phyloP scores from a whole-genome alignment of 495 filamentous ascomycete genomes.

The Podospora sp. region DNA sequence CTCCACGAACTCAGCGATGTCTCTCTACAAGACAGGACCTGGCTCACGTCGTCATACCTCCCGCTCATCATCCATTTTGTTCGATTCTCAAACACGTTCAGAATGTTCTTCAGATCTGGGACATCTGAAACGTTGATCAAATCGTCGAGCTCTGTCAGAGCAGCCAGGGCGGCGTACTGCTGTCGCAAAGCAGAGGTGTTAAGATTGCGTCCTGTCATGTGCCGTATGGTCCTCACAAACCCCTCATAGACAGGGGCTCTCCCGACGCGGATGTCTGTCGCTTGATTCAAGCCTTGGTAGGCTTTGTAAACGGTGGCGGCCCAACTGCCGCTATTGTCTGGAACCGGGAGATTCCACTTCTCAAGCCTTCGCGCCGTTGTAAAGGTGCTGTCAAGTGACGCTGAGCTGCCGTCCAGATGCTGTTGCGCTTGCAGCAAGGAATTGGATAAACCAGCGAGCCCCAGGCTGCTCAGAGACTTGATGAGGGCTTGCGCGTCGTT shows the following conservation, averaged over 20 bases:
- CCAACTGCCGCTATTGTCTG: slow-evolving; percentile 60
- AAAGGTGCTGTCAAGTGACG: slow-evolving; percentile 70
- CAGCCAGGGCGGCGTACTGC: slow-evolving; percentile 70
- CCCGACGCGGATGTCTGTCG: slow-evolving; percentile 55
- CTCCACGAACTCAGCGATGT: slow-evolving; percentile 81
- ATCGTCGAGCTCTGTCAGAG: slow-evolving; percentile 81
- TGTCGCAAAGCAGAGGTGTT: slow-evolving; percentile 63
- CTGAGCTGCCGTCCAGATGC: slow-evolving; percentile 54
- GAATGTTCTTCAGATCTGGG: slow-evolving; percentile 62
- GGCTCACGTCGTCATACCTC: slow-evolving; percentile 79
- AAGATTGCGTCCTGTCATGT: slow-evolving; percentile 56
- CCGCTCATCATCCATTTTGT: slow-evolving; percentile 77
- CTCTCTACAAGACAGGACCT: slow-evolving; percentile 79
- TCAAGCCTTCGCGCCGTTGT: slow-evolving; percentile 83
- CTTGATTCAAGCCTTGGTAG: slow-evolving; percentile 77
- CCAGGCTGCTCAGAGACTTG: slow-evolving; percentile 64
- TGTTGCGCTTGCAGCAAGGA: slow-evolving; percentile 68
- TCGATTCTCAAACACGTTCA: slow-evolving; percentile 64
- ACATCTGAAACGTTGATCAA: slow-evolving; percentile 61
- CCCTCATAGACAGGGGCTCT: slow-evolving; percentile 60
- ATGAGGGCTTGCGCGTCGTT: slow-evolving; percentile 57
- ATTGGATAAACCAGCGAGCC: slow-evolving; percentile 71
- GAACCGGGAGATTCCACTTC: slow-evolving; percentile 88
- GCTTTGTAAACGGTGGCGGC: slow-evolving; percentile 73
- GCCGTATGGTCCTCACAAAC: slow-evolving; percentile 64